Conservation (phyloP, 208 protist species). For the Leishmania gerbilli region DNA sequence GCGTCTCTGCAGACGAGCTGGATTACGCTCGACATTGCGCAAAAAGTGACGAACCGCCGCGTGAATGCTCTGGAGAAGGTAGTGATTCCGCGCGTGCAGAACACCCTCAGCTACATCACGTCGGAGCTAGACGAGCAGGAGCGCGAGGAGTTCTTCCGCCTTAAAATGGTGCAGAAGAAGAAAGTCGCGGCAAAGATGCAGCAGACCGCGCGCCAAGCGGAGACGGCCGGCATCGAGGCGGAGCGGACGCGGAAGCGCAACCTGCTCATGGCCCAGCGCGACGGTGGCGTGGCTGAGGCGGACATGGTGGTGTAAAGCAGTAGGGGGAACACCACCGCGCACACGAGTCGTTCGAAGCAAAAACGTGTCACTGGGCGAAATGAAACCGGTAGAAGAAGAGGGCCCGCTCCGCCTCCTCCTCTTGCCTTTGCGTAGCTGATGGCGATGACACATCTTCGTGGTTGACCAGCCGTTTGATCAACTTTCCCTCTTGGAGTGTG, state of each 20-base stretch:
- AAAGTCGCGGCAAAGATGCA: slow-evolving; percentile 59
- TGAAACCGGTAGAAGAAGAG: neutral
- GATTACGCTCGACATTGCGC: slow-evolving; percentile 97
- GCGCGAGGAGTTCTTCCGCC: slow-evolving; percentile 99
- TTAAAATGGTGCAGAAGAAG: slow-evolving; percentile 99
- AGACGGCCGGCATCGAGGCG: slow-evolving; percentile 35
- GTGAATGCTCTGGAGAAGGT: slow-evolving; percentile 99
- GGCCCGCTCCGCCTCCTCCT: neutral
- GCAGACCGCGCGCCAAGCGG: slow-evolving; percentile 40
- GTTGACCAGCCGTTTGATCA: neutral
- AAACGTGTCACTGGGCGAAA: neutral
- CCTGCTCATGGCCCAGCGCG: slow-evolving; percentile 31
- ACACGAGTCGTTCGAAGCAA: neutral
- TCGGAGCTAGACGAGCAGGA: slow-evolving; percentile 99
- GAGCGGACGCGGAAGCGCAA: slow-evolving; percentile 28
- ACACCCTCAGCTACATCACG: slow-evolving; percentile 98
- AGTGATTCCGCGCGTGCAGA: slow-evolving; percentile 97
- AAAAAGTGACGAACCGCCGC: slow-evolving; percentile 99
- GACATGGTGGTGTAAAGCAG: slow-evolving; percentile 70
- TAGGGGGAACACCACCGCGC: neutral
- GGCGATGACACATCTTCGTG: neutral
- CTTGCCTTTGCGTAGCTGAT: neutral
- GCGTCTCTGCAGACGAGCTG: slow-evolving; percentile 98
- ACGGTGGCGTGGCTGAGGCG: slow-evolving; percentile 57
- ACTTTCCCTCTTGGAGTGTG: neutral